Evolutionary conservation across 2,329 filamentous ascomycete genomes (phyloP).

Genomic region (Beauveria asiatica): DNA sequence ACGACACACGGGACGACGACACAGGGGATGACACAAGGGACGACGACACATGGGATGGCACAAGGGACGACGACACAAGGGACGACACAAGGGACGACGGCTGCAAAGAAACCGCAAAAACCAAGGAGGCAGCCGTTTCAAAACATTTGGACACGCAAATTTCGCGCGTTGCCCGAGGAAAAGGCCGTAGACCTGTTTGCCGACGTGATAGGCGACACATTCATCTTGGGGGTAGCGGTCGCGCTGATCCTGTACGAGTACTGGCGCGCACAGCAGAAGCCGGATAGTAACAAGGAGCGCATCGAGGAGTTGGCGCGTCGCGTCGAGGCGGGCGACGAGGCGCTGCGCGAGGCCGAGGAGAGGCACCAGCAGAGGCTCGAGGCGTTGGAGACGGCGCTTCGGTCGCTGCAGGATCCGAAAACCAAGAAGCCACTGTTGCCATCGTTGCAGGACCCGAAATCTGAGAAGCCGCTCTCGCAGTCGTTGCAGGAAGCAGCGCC

Average conservation of each 20-base stretch:
- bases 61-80: background rate
- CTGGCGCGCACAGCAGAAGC: conserved; percentile 49
- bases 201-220: conserved; percentile 55
- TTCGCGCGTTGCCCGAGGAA: conserved; percentile 52
- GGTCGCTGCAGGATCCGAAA: conserved; percentile 44
- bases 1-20: background rate
- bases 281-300: conserved; percentile 46
- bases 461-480: conserved; percentile 44
- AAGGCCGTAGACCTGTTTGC: conserved; percentile 61
- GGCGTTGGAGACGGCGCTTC: conserved; percentile 45
- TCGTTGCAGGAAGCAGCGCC: conserved; percentile 20
- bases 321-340: conserved; percentile 41
- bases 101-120: background rate
- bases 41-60: background rate
- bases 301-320: conserved; percentile 41
- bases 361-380: conserved; percentile 40
- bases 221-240: conserved; percentile 52
- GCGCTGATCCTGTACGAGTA: conserved; percentile 54
- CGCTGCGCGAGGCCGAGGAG: conserved; percentile 36
- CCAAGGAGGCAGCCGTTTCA: conserved; percentile 23
- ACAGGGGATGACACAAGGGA: background rate
- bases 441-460: conserved; percentile 36
- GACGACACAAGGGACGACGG: background rate
- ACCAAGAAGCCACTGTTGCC: conserved; percentile 47
- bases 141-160: conserved; percentile 55